phyloP scores from a whole-genome alignment of 345 rosid species.

The Lepidium sativum region DNA sequence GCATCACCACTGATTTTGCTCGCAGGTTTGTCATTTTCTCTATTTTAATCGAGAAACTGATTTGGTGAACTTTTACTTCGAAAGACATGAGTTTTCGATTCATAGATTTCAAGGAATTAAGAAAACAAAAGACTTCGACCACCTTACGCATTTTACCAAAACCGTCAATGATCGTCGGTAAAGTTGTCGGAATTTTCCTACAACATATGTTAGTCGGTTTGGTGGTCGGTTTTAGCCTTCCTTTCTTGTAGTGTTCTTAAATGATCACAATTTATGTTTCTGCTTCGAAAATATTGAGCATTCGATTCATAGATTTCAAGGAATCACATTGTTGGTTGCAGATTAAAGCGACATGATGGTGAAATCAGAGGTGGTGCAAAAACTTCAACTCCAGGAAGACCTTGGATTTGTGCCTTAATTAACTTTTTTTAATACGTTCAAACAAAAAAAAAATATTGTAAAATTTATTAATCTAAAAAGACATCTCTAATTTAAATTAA shows the following conservation, averaged over 20 bases:
- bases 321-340: conserved; percentile 19
- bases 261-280: neutral
- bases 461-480: too few relatives aligned
- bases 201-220: too few relatives aligned
- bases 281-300: neutral
- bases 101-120: neutral
- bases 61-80: neutral
- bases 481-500: too few relatives aligned
- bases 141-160: too few relatives aligned
- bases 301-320: neutral
- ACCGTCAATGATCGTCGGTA: too few relatives aligned
- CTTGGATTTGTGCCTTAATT: conserved; percentile 79
- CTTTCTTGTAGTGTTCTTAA: too few relatives aligned
- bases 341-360: conserved; percentile 81
- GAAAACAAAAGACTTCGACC: too few relatives aligned
- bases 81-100: neutral
- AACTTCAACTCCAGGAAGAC: conserved; percentile 75
- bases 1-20: conserved; percentile 60
- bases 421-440: too few relatives aligned
- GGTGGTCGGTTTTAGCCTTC: too few relatives aligned
- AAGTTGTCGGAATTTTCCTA: too few relatives aligned
- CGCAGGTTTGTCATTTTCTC: conserved; percentile 42
- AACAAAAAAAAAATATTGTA: too few relatives aligned
- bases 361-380: conserved; percentile 81
- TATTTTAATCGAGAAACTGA: neutral